Base-by-base conservation (phyloP, 2,329 filamentous ascomycete species). In the Sclerotiophoma versabilis region DNA sequence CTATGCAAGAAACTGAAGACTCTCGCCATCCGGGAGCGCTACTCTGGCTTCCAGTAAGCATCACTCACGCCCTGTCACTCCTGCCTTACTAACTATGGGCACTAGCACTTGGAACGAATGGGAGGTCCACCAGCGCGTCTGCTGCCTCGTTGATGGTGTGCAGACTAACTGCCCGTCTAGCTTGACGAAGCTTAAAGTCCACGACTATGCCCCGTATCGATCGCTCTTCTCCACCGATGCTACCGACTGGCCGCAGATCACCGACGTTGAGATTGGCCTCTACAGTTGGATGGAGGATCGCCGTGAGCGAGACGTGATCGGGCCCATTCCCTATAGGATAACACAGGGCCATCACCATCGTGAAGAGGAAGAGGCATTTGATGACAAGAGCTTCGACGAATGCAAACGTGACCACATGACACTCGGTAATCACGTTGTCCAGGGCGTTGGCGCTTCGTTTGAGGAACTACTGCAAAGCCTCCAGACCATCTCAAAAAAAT, bases 111-210 rank as follows among this genome's bases (percentile, higher is more conserved):
- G 71, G 72, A 73, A 73, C 41, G 72, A 75, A 27, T 74, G 69
- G 69, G 70, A 74, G 38, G 71, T 74, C 2, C 72, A 75, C 41
- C 70, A 73, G 53, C 70, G 71, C 6, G 70, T 74, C 1, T 75
- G 72, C 57, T 71, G 65, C 46, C 65, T 75, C 4, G 63, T 73
- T 17, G 71, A 74, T 49, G 70, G 69, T 11, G 63, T 75, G 12
- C 59, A 64, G 26, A 63, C 61, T 15, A 49, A 74, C 49, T 71
- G 69, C 44, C 67, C 72, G 10, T 46, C 66, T 3, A 72, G 50
- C 36, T 54, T 75, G 62, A 69, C 62, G 4, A 73, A 66, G 49
- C 61, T 75, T 11, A 66, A 65, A 33, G 64, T 74, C 5, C 66
- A 73, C 54, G 71, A 75, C 54, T 72, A 73, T 48, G 70, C 70